Evolutionary conservation across 371 early-diverging fungal species (phyloP).

Genomic region (Funneliformis caledonium): DNA sequence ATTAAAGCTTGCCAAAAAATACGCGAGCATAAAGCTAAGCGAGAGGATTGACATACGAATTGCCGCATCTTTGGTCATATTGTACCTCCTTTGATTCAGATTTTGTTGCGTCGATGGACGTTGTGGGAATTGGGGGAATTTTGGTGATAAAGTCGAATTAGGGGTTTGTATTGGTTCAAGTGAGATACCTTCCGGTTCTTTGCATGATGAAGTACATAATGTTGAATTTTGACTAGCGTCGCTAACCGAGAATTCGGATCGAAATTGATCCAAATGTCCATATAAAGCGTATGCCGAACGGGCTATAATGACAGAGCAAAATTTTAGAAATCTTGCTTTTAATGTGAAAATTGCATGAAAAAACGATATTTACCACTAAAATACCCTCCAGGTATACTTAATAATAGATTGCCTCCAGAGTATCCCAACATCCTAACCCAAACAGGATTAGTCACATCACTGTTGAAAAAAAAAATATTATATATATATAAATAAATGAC

Average conservation of each 20-base stretch:
- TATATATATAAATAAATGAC: not conserved
- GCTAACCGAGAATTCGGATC: not conserved
- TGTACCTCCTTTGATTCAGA: not conserved
- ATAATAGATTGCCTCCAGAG: not conserved
- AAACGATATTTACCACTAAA: slow-evolving; percentile 11
- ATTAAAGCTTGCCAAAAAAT: not conserved
- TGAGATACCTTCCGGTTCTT: too few species aligned
- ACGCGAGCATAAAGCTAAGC: not conserved
- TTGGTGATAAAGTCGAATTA: not conserved
- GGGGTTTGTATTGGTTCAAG: not conserved
- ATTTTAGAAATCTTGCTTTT: not conserved
- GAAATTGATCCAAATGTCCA: slow-evolving; percentile 14
- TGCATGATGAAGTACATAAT: too few species aligned
- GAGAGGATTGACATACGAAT: not conserved
- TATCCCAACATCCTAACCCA: slow-evolving; percentile 5
- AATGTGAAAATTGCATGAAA: not conserved
- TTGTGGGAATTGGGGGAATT: not conserved
- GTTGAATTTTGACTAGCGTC: not conserved
- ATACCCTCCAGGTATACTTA: not conserved
- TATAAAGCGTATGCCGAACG: not conserved
- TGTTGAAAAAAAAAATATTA: not conserved
- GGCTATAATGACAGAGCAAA: not conserved
- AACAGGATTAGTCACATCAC: not conserved
- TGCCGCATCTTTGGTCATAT: slow-evolving; percentile 1
- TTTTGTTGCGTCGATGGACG: not conserved